Conservation (phyloP, 768 basidiomycete genomes). For the Suillus placidus region DNA sequence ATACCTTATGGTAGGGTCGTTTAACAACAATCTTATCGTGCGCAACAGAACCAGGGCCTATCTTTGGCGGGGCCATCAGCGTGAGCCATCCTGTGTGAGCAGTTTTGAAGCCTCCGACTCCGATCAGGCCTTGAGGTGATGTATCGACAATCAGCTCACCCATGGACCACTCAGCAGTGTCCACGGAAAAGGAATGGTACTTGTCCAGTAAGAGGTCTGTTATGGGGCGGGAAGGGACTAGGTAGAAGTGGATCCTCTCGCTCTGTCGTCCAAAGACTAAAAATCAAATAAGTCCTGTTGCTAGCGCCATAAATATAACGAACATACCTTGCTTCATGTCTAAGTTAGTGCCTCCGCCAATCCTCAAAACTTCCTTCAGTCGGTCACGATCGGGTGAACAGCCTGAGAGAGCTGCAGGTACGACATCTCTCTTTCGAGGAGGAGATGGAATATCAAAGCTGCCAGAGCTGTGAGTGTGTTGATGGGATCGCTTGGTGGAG, state of each 20-base stretch:
- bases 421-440: conserved; percentile 3
- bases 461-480: conserved; percentile 1
- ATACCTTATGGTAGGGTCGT: conserved; percentile 1
- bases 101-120: conserved; percentile 10
- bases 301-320: neutral
- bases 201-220: neutral
- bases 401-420: neutral
- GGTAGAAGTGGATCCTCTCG: neutral
- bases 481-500: conserved; percentile 4
- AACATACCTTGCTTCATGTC: conserved; percentile 10
- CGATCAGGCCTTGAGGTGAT: neutral
- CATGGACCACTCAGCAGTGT: neutral
- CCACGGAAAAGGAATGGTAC: neutral
- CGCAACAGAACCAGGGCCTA: neutral
- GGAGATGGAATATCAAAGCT: neutral
- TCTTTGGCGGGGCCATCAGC: neutral
- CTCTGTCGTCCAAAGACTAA: neutral
- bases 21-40: conserved; percentile 5
- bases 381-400: conserved; percentile 1
- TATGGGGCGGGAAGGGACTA: neutral
- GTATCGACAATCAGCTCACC: neutral
- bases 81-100: conserved; percentile 7
- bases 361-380: conserved; percentile 8
- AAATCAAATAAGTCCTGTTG: neutral
- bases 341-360: conserved; percentile 3